Base-by-base conservation (phyloP, 345 rosid species). In the Physaria fendleri region DNA sequence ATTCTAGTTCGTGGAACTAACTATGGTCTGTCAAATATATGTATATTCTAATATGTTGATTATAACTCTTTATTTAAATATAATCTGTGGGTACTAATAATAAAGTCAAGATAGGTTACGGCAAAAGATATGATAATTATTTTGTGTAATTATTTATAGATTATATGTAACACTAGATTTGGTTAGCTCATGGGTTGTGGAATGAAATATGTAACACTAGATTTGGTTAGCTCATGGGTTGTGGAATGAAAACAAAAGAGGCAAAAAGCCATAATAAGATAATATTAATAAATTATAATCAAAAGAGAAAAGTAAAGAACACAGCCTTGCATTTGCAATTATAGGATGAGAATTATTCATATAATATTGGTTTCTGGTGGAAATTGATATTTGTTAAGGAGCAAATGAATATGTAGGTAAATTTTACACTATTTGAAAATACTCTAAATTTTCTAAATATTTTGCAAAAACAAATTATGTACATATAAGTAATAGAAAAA, bases 271-370 rank as follows among this genome's bases (percentile, higher is more conserved):
- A 15, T 14, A 53, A 15, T 14, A 53, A 35, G 61, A 62, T 53
- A 61, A 45, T 37, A 24, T 52, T 6, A 43, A 18, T 18, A 34
- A 59, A 30, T 16, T 13, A 67, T n/a, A 5, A 5, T 20, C 14
- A 37, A 25, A 39, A 15, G 14, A 11, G 25, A 44, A 53, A 61
- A 61, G 68, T 43, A 22, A 44, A 60, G 34, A 6, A 69, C 73
- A 69, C 73, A 69, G 73, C 73, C 73, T 69, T 69, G 73, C 73
- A 53, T 12, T 12, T 69, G 41, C 73, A 61, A 69, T 53, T 54
- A 68, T 68, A 28, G 12, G 30, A 60, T 44, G 42, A 35, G 6
- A 51, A 8, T 52, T 44, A 20, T 52, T 53, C 35, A 69, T 69
- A 69, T 61, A 37, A 53, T 44, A 61, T 17, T 53, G 22, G 62